Evolutionary conservation across 345 rosid genomes (phyloP).

Genomic region (Citropsis articulata): DNA sequence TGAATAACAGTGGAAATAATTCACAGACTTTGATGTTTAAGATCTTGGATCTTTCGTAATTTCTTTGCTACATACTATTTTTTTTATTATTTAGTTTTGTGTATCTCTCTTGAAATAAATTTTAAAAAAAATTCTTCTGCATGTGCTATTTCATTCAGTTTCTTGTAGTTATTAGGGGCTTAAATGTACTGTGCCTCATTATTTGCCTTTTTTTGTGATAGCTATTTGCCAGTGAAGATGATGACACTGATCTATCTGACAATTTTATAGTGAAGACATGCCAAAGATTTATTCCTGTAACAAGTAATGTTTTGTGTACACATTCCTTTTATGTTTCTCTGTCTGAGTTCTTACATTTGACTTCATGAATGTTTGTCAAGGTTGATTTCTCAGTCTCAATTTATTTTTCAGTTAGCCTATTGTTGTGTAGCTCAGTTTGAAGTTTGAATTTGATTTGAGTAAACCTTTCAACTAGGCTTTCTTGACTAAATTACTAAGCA

Average conservation of each 20-base stretch:
- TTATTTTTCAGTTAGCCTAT: background rate
- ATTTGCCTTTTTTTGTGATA: slow-evolving; percentile 24
- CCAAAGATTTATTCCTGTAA: slow-evolving; percentile 87
- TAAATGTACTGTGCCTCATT: background rate
- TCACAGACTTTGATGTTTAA: background rate
- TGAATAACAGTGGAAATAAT: background rate
- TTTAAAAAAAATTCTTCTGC: background rate
- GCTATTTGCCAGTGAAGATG: slow-evolving; percentile 82
- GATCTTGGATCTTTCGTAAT: background rate
- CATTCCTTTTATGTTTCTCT: slow-evolving; percentile 7
- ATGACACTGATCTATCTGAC: slow-evolving; percentile 73
- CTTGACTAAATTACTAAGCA: background rate
- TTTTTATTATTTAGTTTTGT: background rate
- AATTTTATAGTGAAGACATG: slow-evolving; percentile 91
- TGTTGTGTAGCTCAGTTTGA: background rate
- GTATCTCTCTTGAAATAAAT: background rate
- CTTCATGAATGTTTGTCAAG: background rate
- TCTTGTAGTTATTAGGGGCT: slow-evolving; percentile 5
- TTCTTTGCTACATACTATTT: background rate
- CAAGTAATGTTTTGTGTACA: slow-evolving; percentile 48
- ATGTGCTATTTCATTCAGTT: background rate
- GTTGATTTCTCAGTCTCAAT: slow-evolving; percentile 8
- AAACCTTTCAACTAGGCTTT: background rate
- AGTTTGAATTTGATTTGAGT: background rate
- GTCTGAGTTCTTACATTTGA: background rate